These are phyloP conservation scores for Penicillium cataractarum DNA, from an alignment of 495 filamentous ascomycete species.

Conservation along the genomic window DNA sequence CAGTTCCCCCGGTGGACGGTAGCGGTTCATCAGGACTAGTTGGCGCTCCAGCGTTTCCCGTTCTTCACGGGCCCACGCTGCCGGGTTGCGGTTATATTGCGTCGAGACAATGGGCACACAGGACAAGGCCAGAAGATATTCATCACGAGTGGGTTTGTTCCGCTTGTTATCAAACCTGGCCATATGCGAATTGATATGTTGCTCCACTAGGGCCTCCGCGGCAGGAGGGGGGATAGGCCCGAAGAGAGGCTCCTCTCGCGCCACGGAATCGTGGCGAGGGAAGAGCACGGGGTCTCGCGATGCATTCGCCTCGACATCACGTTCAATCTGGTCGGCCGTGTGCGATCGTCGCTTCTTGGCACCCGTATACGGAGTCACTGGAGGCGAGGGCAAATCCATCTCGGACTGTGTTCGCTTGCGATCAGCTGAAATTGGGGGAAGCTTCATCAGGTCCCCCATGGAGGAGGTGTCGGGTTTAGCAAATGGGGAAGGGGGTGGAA, in stretches of 20 bases:
- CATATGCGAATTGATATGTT: conserved; percentile 68
- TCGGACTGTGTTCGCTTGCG: conserved; percentile 52
- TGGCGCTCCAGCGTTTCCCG: conserved; percentile 59
- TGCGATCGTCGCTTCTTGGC: conserved; percentile 54
- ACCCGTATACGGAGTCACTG: conserved; percentile 67
- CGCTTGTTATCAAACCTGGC: conserved; percentile 55
- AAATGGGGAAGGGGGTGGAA: conserved; percentile 53
- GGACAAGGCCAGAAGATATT: conserved; percentile 69
- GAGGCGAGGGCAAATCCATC: conserved; percentile 67
- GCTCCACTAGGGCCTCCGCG: conserved; percentile 60
- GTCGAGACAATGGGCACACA: conserved; percentile 67
- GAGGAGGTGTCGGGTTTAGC: conserved; percentile 34
- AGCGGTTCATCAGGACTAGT: conserved; percentile 49
- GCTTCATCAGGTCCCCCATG: conserved; percentile 48
- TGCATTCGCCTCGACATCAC: conserved; percentile 36
- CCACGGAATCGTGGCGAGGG: conserved; percentile 49
- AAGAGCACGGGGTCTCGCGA: conserved; percentile 64
- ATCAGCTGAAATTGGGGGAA: conserved; percentile 53
- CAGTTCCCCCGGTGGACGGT: conserved; percentile 28
- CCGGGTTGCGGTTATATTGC: conserved; percentile 60
- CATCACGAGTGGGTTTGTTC: conserved; percentile 67
- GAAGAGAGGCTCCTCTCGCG: conserved; percentile 61
- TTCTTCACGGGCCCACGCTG: conserved; percentile 65
- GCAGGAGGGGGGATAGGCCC: conserved; percentile 47
- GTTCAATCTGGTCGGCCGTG: conserved; percentile 44